Percentiles rank a stretch among this genome's conserved stretches.
Conservation (phyloP, 805 yeast species). For the Kuraishia piskuri region DNA sequence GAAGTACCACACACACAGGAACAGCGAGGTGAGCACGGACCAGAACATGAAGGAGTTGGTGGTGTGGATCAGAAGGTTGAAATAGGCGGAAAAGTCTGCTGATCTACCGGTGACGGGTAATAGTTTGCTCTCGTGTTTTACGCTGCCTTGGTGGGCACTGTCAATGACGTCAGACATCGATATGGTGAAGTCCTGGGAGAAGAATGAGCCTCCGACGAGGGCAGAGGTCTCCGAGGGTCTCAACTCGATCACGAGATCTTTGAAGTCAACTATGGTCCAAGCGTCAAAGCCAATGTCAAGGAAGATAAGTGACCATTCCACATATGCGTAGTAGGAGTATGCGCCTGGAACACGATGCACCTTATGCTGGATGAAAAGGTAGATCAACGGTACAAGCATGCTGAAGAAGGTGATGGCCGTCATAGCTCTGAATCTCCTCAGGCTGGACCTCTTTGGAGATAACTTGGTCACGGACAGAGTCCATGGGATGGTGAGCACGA, state of each 20-base stretch:
- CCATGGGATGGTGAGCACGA: slow-evolving; percentile 90
- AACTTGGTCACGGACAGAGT: slow-evolving; percentile 49
- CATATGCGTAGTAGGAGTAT: slow-evolving; percentile 86
- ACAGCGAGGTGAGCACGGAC: slow-evolving; percentile 75
- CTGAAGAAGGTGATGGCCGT: slow-evolving; percentile 59
- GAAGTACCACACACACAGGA: slow-evolving; percentile 90
- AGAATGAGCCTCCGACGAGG: slow-evolving; percentile 1
- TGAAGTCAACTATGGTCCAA: slow-evolving; percentile 65
- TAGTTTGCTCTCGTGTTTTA: neutral
- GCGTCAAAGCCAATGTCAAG: slow-evolving; percentile 83
- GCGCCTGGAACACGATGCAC: slow-evolving; percentile 88
- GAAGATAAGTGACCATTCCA: slow-evolving; percentile 86
- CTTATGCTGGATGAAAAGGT: slow-evolving; percentile 88
- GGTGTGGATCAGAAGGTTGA: slow-evolving; percentile 34
- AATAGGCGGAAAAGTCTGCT: slow-evolving; percentile 11
- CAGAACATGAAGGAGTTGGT: slow-evolving; percentile 75
- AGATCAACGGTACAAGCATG: slow-evolving; percentile 73
- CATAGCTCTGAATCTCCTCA: slow-evolving; percentile 40
- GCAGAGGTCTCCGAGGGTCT: slow-evolving; percentile 11
- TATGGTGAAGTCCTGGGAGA: neutral
- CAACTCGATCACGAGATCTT: slow-evolving; percentile 43
- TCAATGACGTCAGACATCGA: neutral
- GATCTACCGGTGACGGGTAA: neutral
- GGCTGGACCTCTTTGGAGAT: slow-evolving; percentile 34
- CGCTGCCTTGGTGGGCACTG: neutral